These are phyloP conservation scores for Mycena haematopus DNA, from an alignment of 768 basidiomycete genomes.

Conservation along the genomic window DNA sequence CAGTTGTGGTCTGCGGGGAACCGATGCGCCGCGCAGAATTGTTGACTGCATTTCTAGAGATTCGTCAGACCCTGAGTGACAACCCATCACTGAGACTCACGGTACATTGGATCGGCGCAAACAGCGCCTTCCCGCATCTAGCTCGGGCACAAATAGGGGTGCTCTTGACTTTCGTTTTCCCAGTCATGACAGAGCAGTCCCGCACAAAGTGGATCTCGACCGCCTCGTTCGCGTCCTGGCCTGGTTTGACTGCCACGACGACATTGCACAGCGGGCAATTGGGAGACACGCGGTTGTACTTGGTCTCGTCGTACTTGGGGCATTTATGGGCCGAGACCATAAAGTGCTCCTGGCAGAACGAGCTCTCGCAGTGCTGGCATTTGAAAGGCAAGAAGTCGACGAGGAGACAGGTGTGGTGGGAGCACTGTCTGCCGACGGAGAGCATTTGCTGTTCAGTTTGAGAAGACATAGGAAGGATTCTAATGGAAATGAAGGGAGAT, in stretches of 20 bases:
- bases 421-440: slow-evolving; percentile 74
- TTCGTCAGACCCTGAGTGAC: slow-evolving; percentile 2
- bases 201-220: slow-evolving; percentile 78
- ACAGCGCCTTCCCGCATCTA: slow-evolving; percentile 76
- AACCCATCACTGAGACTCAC: slow-evolving; percentile 49
- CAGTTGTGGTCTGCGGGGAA: slow-evolving; percentile 80
- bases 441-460: slow-evolving; percentile 54
- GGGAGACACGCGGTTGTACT: slow-evolving; percentile 78
- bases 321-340: slow-evolving; percentile 72
- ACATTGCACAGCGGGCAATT: slow-evolving; percentile 80
- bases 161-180: slow-evolving; percentile 55
- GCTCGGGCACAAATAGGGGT: slow-evolving; percentile 61
- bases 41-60: slow-evolving; percentile 67
- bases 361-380: slow-evolving; percentile 76
- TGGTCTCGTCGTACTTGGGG: slow-evolving; percentile 70
- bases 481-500: slow-evolving; percentile 34
- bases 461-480: slow-evolving; percentile 20
- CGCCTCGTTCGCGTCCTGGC: slow-evolving; percentile 80
- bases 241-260: slow-evolving; percentile 76
- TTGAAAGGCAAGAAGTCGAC: slow-evolving; percentile 89
- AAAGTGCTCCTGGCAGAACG: slow-evolving; percentile 84
- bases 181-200: slow-evolving; percentile 75
- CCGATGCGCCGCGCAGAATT: slow-evolving; percentile 82
- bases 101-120: slow-evolving; percentile 75
- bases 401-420: slow-evolving; percentile 65